Evolutionary conservation across 805 yeast genomes (phyloP), one percentile per base, ranked within the genome.

Genomic region (Ascoidea rubescens): DNA sequence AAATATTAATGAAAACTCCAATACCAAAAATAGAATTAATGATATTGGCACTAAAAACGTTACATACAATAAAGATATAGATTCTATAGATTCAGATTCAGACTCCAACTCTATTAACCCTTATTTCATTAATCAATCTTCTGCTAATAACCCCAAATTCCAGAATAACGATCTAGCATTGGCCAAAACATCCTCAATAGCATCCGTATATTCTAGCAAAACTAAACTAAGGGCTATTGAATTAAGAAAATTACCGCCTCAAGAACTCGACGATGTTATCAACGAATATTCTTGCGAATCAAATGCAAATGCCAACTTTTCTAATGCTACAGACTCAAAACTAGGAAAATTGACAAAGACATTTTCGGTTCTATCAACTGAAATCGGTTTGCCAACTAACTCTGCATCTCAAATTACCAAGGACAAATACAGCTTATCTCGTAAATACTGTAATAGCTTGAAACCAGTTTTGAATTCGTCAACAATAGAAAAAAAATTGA

Each of bases 261-360:
- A 77, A 55, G 67, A 60, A 7, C 64, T 74, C 50, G 58, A 64
- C 28, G 79, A 75, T 53, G 66, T 79, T 12, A 73, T 79, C 37
- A 62, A 69, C 44, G 76, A 75, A 49, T 79, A 37, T 37, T 37
- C 43, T 4, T 37, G 14, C 14, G 8, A 37, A 10, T 37, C 43
- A 37, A 37, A 8, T 37, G 8, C 43, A 37, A 37, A 8, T 10
- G 14, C 8, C 14, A 10, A 37, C 14, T 10, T 10, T 10, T 10
- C 43, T 2, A 37, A 37, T 37, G 43, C 8, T 37, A 37, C 14
- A 37, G 14, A 10, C 8, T 37, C 43, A 10, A 10, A 10, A 37
- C 43, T 37, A 10, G 8, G 14, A 37, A 37, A 31, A 31, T 30
- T 2, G 48, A 33, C 21, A 17, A 32, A 42, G 5, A n/a, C 7